Evolutionary conservation across 352 stramenopile genomes (phyloP), one percentile per base, ranked within the genome.

Genomic region (Globisporangium rhizosaccharum): DNA sequence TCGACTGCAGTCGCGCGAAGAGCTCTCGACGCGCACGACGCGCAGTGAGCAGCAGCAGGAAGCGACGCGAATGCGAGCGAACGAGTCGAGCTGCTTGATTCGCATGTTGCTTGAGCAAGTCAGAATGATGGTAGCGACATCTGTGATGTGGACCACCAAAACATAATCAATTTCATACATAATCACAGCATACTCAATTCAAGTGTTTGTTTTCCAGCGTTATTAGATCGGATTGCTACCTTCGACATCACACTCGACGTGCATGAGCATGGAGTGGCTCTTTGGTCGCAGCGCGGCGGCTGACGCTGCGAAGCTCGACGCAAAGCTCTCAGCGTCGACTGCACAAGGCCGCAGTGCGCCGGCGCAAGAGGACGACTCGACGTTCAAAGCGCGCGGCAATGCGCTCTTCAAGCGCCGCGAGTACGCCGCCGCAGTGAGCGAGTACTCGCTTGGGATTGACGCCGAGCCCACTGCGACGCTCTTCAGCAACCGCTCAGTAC

Each of bases 401-500:
- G 79, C 76, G 18, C 67, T 72, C 26, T 93, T 91, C 41, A 79
- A 82, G 46, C 57, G 57, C 26, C 76, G 78, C 48, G 67, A 90
- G 28, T 93, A 72, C 55, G 69, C 73, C 28, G 70, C 50, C 10
- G 83, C 83, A 0, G 67, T 79, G 30, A 59, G 37, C 55, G 81
- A 91, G 63, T 93, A 91, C 62, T 82, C 83, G 23, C 41, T 71
- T 0, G 83, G 83, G 17, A 81, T 93, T 47, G 76, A 65, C 7
- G 61, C 63, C 15, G 57, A 68, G 30, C 70, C 83, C 20, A 85
- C 79, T 0, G 81, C 83, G 8, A 93, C 83, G 48, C 65, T 93
- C 26, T 76, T 80, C 60, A 93, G 83, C 68, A 93, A 93, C 59
- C 79, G 83, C 33, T 93, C 83, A 28, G 73, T 79, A 47, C 14